Conservation (phyloP, 1,284 basidiomycete species). For the Cryptococcus sp. region DNA sequence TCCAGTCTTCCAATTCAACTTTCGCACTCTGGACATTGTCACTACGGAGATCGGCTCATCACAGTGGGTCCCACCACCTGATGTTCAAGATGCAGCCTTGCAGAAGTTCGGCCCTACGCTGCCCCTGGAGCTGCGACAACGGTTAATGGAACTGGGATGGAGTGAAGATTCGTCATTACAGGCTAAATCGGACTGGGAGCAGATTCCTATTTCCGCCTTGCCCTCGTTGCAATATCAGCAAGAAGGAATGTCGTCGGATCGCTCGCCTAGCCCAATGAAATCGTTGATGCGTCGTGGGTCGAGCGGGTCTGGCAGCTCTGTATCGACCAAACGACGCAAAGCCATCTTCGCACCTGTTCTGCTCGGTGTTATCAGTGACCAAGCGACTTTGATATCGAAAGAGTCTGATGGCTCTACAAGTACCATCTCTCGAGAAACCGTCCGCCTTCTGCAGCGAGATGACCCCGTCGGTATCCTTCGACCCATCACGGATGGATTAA, state of each 20-base stretch:
- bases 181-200: slow-evolving; percentile 37
- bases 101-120: slow-evolving; percentile 41
- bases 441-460: slow-evolving; percentile 72
- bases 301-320: slow-evolving; percentile 24
- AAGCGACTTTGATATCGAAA: slow-evolving; percentile 54
- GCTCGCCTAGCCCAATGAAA: slow-evolving; percentile 18
- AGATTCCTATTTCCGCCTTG: slow-evolving; percentile 37
- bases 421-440: slow-evolving; percentile 60
- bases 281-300: slow-evolving; percentile 20
- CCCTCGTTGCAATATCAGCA: slow-evolving; percentile 24
- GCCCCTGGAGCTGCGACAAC: slow-evolving; percentile 43
- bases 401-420: slow-evolving; percentile 62
- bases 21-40: slow-evolving; percentile 40
- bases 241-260: slow-evolving; percentile 12
- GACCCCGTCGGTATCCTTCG: slow-evolving; percentile 67
- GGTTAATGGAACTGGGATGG: slow-evolving; percentile 49
- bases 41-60: slow-evolving; percentile 43
- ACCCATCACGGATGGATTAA: slow-evolving; percentile 65
- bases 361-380: slow-evolving; percentile 27
- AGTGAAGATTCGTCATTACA: slow-evolving; percentile 34
- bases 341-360: slow-evolving; percentile 39
- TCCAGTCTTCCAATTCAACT: slow-evolving; percentile 38
- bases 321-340: slow-evolving; percentile 18
- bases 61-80: slow-evolving; percentile 38
- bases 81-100: slow-evolving; percentile 41